These are phyloP conservation scores for Sophora flavescens DNA, from an alignment of 306 rosid species.

Conservation along the genomic window DNA sequence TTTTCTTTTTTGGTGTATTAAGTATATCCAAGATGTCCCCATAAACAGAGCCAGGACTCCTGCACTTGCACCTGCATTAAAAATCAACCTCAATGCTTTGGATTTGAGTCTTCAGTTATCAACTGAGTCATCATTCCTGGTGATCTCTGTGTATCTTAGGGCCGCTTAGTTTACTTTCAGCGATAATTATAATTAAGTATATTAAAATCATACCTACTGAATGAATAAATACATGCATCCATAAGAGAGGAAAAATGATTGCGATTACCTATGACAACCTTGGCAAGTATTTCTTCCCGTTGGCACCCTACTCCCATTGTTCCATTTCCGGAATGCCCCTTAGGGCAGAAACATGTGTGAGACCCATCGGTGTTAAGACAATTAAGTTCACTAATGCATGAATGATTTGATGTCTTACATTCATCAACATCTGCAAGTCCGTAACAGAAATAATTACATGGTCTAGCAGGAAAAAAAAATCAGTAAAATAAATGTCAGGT, in stretches of 20 bases:
- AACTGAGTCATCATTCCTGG: too few species aligned
- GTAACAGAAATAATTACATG: not conserved
- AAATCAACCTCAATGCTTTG: not conserved
- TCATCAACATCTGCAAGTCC: not conserved
- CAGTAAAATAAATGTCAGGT: too few species aligned
- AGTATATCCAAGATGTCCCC: not conserved
- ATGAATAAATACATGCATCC: too few species aligned
- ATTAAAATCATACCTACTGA: too few species aligned
- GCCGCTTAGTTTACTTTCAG: too few species aligned
- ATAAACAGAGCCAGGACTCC: not conserved
- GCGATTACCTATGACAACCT: not conserved
- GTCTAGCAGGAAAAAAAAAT: not conserved
- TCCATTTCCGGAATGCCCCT: slow-evolving; percentile 8
- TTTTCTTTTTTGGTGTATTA: slow-evolving; percentile 38
- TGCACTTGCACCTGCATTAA: not conserved
- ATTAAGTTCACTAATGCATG: not conserved
- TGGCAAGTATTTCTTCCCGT: not conserved
- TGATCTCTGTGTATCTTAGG: too few species aligned
- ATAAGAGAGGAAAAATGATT: too few species aligned
- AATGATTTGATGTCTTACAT: not conserved
- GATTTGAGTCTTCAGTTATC: too few species aligned
- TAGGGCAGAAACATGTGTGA: not conserved
- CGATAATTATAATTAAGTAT: too few species aligned
- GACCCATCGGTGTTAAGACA: not conserved
- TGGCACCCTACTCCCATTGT: not conserved